A percentile compares a stretch with the other conserved stretches of the same genome.
Conservation (phyloP, 1,284 basidiomycete genomes). For the Phellinidium pouzarii region DNA sequence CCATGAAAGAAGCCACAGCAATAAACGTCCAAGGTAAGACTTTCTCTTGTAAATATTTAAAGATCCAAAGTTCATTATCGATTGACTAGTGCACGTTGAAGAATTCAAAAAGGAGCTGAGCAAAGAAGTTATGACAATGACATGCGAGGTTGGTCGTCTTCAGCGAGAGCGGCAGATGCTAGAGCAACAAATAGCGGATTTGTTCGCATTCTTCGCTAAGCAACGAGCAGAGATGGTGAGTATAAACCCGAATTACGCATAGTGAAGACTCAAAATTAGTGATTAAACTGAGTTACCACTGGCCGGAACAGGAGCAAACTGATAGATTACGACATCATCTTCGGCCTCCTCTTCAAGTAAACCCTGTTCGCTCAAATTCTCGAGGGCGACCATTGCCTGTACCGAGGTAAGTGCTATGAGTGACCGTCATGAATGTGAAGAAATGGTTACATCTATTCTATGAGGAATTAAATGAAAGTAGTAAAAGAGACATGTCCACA, state of each 20-base stretch:
- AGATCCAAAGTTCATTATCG: conserved; percentile 8
- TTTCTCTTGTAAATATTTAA: background rate
- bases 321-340: conserved; percentile 9
- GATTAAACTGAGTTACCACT: background rate
- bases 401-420: conserved; percentile 1
- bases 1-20: conserved; percentile 84
- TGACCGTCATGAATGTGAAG: background rate
- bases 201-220: conserved; percentile 68
- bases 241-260: background rate
- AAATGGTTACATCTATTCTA: background rate
- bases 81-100: conserved; percentile 63
- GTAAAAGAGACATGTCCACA: background rate
- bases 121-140: conserved; percentile 67
- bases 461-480: background rate
- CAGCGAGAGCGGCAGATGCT: conserved; percentile 66
- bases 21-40: conserved; percentile 78
- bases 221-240: conserved; percentile 41
- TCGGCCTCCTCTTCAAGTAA: background rate
- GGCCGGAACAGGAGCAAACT: conserved; percentile 9
- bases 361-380: background rate
- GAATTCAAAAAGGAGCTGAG: conserved; percentile 76
- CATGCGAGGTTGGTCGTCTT: conserved; percentile 65
- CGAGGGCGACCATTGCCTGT: conserved; percentile 13
- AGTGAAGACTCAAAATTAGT: background rate
- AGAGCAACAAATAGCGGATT: conserved; percentile 67